Base-by-base conservation (phyloP, 2,329 filamentous ascomycete genomes). In the Dothideomycetidae sp. region DNA sequence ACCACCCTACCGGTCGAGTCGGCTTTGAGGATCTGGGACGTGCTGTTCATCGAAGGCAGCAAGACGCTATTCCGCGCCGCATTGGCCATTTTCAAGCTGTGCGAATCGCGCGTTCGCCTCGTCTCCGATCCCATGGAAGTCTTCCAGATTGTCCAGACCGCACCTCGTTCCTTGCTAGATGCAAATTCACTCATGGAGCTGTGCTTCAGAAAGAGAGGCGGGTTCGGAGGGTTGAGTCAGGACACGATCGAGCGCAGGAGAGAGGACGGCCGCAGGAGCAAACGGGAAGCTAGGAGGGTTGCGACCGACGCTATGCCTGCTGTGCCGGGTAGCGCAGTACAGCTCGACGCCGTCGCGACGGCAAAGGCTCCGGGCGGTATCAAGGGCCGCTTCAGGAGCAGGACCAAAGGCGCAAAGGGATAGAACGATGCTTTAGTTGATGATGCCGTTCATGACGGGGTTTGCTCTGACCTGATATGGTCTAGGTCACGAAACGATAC, bases 51-150 rank as follows among this genome's bases (percentile, higher is more conserved):
- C 57, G 88, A 96, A 58, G 88, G 88, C 3, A 85, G 81, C 33
- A 92, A 90, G 56, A 93, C 85, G 0, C 71, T 96, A 5, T 96
- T 94, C 63, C 81, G 86, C 33, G 82, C 93, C 41, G 84, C 88
- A 0, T 65, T 96, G 29, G 78, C 84, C 19, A 81, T 94, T 43
- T 93, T 96, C 70, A 93, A 93, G 59, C 66, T 80, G 1, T 84
- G 82, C 45, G 85, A 94, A 60, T 55, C 63, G 4, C 78, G 90
- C 48, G 90, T 96, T 50, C 74, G 78, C 49, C 72, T 73, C 5
- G 78, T 93, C 9, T 70, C 67, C 11, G 86, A 93, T 51, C 82
- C 85, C 1, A 92, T 93, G 77, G 88, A 96, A 61, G 84, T 94
- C 50, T 94, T 94, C 57, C 84, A 92, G 53, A 77, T 93, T 3